A percentile compares a stretch with the other conserved stretches of the same genome.
Evolutionary conservation across 176 grass and related monocot genomes (phyloP).

Genomic region (Triticum dicoccoides): DNA sequence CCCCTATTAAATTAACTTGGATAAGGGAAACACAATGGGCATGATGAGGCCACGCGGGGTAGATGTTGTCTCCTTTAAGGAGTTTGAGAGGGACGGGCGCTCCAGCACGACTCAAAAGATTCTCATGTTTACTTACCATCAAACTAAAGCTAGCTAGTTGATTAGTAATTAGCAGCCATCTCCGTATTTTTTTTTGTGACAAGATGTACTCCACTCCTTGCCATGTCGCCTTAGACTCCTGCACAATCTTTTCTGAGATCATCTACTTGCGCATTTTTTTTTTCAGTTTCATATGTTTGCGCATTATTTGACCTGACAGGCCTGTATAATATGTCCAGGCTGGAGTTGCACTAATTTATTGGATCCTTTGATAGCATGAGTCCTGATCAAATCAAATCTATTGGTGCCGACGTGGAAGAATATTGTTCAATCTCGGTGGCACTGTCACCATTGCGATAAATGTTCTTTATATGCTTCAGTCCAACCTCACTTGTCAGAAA

Average conservation of each 20-base stretch:
- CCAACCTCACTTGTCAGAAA: not conserved
- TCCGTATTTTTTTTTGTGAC: not conserved
- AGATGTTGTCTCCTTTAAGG: slow-evolving; percentile 64
- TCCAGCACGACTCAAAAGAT: slow-evolving; percentile 31
- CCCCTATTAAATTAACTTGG: slow-evolving; percentile 4
- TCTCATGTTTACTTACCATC: slow-evolving; percentile 30
- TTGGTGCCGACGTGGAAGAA: slow-evolving; percentile 31
- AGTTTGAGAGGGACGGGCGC: slow-evolving; percentile 45
- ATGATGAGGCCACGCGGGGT: slow-evolving; percentile 18
- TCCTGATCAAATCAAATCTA: slow-evolving; percentile 40
- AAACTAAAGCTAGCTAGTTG: not conserved
- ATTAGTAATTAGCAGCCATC: slow-evolving; percentile 12
- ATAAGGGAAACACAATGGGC: slow-evolving; percentile 19
- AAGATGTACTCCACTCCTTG: slow-evolving; percentile 41
- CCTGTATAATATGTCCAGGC: slow-evolving; percentile 17
- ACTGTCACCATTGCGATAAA: not conserved
- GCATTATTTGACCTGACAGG: slow-evolving; percentile 40
- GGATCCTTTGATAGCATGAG: slow-evolving; percentile 6
- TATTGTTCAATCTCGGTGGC: slow-evolving; percentile 9
- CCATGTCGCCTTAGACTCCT: not conserved
- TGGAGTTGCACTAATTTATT: slow-evolving; percentile 28
- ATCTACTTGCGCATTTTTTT: not conserved
- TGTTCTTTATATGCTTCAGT: not conserved
- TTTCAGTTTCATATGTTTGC: not conserved
- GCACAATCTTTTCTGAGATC: slow-evolving; percentile 21